Evolutionary conservation across 805 yeast genomes (phyloP), one percentile per base, ranked within the genome.

Genomic region (Lachancea dasiensis): DNA sequence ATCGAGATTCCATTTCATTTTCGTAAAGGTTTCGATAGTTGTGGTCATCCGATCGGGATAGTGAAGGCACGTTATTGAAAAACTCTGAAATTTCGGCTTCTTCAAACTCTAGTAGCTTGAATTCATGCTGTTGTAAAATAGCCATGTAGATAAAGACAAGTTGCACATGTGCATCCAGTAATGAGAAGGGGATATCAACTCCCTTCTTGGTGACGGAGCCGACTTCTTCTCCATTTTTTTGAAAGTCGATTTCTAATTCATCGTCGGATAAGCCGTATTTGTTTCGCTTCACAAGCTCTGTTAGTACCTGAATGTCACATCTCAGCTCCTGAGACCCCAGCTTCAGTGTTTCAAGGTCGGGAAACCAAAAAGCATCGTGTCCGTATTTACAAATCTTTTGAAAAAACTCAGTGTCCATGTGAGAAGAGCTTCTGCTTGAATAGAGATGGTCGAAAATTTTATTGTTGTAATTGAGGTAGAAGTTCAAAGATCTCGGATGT

Each of bases 21-120:
- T 44, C 41, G 44, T 50, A 48, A 6, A 56, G 46, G 28, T 52
- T 53, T 40, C 50, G 51, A 32, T 48, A 59, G 50, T 53, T 52
- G 16, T 40, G 26, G 40, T 61, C 60, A 39, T 59, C 64, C 7
- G 61, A 42, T 30, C 57, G 56, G 2, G 63, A 56, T 4, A 59
- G 38, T 39, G 59, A 46, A 1, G 65, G 65, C 2, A 64, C 54
- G 37, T 79, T 72, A 44, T 76, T 75, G 44, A 89, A 68, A 47
- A 78, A 77, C 54, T 87, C 94, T 26, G 87, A 69, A 31, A 86
- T 85, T 61, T 89, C 97, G 46, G 84, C 79, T 56, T 86, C 95
- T 52, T 89, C 97, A 46, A 87, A 78, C 56, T 89, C 97, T 46
- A 85, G 70, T 38, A 89, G 68, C 27, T 82, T 77, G 48, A 77